phyloP scores from a whole-genome alignment of 1,139 yeast species.

The Pichia sp. region DNA sequence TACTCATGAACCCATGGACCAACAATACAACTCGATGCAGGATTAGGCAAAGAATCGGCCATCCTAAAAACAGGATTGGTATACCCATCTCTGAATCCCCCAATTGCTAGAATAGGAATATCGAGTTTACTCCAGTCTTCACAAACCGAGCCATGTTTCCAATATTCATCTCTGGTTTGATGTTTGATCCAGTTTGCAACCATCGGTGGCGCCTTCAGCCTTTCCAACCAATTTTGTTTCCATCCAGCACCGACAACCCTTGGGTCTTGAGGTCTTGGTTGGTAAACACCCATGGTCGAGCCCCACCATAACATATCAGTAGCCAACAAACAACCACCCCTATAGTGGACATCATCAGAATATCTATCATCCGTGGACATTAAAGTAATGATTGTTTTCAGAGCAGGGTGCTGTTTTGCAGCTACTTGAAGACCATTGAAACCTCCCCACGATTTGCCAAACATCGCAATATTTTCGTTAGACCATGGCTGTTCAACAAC shows the following conservation, averaged over 20 bases:
- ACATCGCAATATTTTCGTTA: slow-evolving; percentile 35
- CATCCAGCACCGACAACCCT: slow-evolving; percentile 29
- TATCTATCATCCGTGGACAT: slow-evolving; percentile 38
- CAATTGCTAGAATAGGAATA: slow-evolving; percentile 34
- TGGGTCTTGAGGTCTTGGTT: slow-evolving; percentile 37
- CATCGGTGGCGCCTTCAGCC: slow-evolving; percentile 31
- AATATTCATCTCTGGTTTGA: slow-evolving; percentile 33
- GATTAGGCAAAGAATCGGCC: slow-evolving; percentile 29
- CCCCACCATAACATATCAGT: slow-evolving; percentile 41
- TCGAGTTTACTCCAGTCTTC: slow-evolving; percentile 31
- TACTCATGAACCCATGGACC: slow-evolving; percentile 41
- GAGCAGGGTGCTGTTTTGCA: slow-evolving; percentile 35
- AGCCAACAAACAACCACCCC: slow-evolving; percentile 35
- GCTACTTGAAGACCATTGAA: slow-evolving; percentile 36
- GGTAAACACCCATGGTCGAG: slow-evolving; percentile 33
- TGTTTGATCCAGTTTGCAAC: slow-evolving; percentile 32
- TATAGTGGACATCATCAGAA: slow-evolving; percentile 36
- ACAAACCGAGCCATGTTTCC: slow-evolving; percentile 36
- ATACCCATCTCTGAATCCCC: slow-evolving; percentile 39
- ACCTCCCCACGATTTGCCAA: slow-evolving; percentile 41
- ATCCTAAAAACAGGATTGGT: slow-evolving; percentile 33
- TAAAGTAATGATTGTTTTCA: slow-evolving; percentile 32
- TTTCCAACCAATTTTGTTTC: slow-evolving; percentile 31
- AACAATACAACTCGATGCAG: slow-evolving; percentile 26
- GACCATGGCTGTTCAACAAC: slow-evolving; percentile 32